These are phyloP conservation scores for Lachancea thermotolerans DNA, from an alignment of 805 yeast genomes.

Conservation along the genomic window DNA sequence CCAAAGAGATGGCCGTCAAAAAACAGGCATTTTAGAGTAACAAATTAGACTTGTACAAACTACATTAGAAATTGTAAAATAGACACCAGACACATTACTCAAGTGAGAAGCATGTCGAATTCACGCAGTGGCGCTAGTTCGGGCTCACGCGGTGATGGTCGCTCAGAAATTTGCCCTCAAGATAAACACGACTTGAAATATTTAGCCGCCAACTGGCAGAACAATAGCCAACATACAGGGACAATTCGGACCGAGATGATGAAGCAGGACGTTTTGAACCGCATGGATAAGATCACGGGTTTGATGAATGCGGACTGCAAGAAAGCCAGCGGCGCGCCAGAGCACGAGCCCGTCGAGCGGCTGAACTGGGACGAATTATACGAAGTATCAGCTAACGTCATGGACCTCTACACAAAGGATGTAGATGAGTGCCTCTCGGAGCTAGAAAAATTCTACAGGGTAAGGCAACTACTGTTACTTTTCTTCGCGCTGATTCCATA, in stretches of 20 bases:
- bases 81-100: background rate
- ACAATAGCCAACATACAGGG: constrained; percentile 10
- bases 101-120: too few species aligned
- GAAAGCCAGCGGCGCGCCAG: constrained; percentile 4
- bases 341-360: constrained; percentile 7
- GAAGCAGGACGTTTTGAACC: constrained; percentile 14
- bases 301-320: constrained; percentile 9
- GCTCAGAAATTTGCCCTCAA: background rate
- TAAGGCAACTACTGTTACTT: constrained; percentile 1
- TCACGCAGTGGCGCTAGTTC: background rate
- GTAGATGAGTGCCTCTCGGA: constrained; percentile 20
- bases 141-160: background rate
- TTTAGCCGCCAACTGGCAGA: constrained; percentile 26
- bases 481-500: background rate
- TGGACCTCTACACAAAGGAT: constrained; percentile 26
- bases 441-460: constrained; percentile 21
- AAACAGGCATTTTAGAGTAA: constrained; percentile 23
- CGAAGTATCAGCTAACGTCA: constrained; percentile 24
- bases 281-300: constrained; percentile 15
- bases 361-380: constrained; percentile 29
- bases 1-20: constrained; percentile 21
- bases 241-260: constrained; percentile 11
- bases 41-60: background rate
- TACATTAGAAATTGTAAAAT: background rate
- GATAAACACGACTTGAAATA: constrained; percentile 3